Conservation (phyloP, 2,329 filamentous ascomycete species). For the Tolypocladium ophioglossoides region DNA sequence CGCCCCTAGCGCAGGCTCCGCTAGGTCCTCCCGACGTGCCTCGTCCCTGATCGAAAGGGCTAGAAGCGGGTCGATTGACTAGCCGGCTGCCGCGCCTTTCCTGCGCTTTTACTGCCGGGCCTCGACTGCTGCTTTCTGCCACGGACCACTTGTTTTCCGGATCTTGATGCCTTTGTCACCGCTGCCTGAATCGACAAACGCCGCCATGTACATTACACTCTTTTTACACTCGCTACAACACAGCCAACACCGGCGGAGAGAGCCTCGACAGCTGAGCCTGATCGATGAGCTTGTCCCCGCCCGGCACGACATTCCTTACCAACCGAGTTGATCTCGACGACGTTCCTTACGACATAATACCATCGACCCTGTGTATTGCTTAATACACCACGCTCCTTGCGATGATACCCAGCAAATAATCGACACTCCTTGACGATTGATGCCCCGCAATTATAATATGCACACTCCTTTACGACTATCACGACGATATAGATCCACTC, state of each 20-base stretch:
- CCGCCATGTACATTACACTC: conserved; percentile 25
- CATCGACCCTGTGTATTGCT: conserved; percentile 17
- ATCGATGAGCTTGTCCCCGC: not conserved
- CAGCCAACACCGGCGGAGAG: not conserved
- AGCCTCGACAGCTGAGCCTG: conserved; percentile 2
- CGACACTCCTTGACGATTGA: conserved; percentile 20
- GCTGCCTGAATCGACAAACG: conserved; percentile 13
- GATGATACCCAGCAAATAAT: conserved; percentile 15
- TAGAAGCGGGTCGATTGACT: conserved; percentile 22
- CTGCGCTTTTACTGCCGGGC: no score
- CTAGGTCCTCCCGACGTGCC: conserved; percentile 12
- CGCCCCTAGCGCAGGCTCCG: conserved; percentile 22
- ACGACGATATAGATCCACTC: conserved; percentile 24
- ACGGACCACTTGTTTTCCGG: conserved; percentile 7
- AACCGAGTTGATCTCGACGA: conserved; percentile 19
- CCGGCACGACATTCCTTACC: conserved; percentile 12
- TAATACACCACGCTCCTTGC: conserved; percentile 20
- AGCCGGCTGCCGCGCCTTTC: conserved; percentile 9
- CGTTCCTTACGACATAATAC: conserved; percentile 15
- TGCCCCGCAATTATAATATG: conserved; percentile 16
- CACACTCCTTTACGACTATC: conserved; percentile 27
- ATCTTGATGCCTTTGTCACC: not conserved
- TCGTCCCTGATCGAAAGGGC: conserved; percentile 12
- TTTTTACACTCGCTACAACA: conserved; percentile 24
- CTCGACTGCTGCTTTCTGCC: conserved; percentile 3